Percentiles rank a stretch among this genome's conserved stretches.
Evolutionary conservation across 352 stramenopile species (phyloP).

Genomic region (Phytopythium helicoides): DNA sequence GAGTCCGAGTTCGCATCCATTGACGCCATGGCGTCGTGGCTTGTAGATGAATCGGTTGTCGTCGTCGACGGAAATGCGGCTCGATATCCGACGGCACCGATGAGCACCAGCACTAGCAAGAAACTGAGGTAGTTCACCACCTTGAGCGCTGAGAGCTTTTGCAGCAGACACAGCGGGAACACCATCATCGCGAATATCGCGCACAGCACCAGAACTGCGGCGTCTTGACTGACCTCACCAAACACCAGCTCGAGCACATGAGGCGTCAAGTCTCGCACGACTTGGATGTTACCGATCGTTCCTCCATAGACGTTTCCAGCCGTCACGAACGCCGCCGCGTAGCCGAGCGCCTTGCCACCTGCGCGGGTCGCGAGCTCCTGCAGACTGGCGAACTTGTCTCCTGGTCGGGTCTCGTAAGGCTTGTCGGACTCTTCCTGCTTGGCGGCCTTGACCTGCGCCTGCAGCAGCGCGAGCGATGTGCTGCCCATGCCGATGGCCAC

Average conservation of each 20-base stretch:
- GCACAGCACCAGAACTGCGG: slow-evolving; percentile 35
- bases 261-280: slow-evolving; percentile 55
- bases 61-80: slow-evolving; percentile 8
- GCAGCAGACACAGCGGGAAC: slow-evolving; percentile 59
- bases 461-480: slow-evolving; percentile 50
- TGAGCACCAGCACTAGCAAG: slow-evolving; percentile 53
- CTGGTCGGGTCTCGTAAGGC: slow-evolving; percentile 53
- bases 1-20: background rate
- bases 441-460: slow-evolving; percentile 47
- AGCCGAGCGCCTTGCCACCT: slow-evolving; percentile 30
- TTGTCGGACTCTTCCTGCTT: slow-evolving; percentile 38
- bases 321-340: slow-evolving; percentile 51
- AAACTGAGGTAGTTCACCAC: slow-evolving; percentile 71
- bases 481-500: slow-evolving; percentile 45
- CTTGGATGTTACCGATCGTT: slow-evolving; percentile 62
- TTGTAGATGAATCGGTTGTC: background rate
- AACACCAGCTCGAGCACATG: slow-evolving; percentile 46
- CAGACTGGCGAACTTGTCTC: slow-evolving; percentile 33
- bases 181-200: slow-evolving; percentile 32
- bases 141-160: slow-evolving; percentile 54
- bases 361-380: slow-evolving; percentile 21
- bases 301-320: slow-evolving; percentile 57
- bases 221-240: slow-evolving; percentile 4
- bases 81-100: slow-evolving; percentile 45
- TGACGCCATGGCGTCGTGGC: background rate